Conservation (phyloP, 257 asterid genomes). For the Penstemon newberryi region DNA sequence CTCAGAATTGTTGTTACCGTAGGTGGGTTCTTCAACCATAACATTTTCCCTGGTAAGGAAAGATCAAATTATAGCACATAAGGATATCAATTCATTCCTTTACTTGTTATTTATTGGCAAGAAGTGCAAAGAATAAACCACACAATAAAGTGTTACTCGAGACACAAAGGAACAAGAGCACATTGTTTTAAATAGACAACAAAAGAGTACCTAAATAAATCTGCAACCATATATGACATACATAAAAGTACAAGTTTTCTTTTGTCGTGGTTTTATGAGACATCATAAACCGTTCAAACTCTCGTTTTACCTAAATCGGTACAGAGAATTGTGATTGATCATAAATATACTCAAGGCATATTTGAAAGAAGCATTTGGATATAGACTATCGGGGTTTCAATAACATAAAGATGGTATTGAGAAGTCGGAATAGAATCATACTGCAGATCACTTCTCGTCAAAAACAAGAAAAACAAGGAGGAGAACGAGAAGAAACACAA, state of each 20-base stretch:
- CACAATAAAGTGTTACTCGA: not conserved
- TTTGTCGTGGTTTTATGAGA: not conserved
- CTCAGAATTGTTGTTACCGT: slow-evolving; percentile 32
- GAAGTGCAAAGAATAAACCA: slow-evolving; percentile 3
- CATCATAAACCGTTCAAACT: slow-evolving; percentile 8
- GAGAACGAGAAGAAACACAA: not conserved
- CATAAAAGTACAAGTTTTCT: not conserved
- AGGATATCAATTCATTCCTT: slow-evolving; percentile 29
- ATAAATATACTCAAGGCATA: not conserved
- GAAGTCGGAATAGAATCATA: not conserved
- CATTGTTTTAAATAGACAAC: not conserved
- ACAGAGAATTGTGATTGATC: not conserved
- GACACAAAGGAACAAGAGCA: slow-evolving; percentile 7
- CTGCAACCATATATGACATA: not conserved
- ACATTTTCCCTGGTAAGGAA: slow-evolving; percentile 77
- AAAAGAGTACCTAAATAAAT: not conserved
- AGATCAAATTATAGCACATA: slow-evolving; percentile 47
- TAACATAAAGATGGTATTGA: too few relatives aligned
- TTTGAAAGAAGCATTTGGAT: too few relatives aligned
- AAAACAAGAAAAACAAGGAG: not conserved
- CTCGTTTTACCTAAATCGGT: not conserved
- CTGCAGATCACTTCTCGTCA: not conserved
- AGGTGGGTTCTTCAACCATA: slow-evolving; percentile 42
- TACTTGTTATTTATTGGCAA: slow-evolving; percentile 11
- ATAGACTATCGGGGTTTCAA: too few relatives aligned